Conservation (phyloP, 2,329 filamentous ascomycete species). For the Clarireedia sp. region DNA sequence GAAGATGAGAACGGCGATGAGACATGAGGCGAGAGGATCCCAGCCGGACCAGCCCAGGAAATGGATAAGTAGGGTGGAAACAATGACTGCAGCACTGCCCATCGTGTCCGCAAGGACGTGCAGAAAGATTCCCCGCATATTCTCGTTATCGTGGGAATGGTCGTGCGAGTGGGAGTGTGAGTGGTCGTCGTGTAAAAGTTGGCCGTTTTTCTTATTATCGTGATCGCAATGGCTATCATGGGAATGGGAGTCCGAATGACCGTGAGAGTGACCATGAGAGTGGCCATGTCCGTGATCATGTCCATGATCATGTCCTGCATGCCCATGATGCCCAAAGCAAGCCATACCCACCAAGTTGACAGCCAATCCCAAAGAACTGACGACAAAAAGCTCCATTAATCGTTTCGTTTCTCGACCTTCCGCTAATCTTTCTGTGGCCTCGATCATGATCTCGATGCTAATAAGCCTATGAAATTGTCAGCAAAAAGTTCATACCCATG, state of each 20-base stretch:
- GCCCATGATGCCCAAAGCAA: slow-evolving; percentile 37
- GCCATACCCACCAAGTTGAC: slow-evolving; percentile 86
- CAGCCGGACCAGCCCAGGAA: slow-evolving; percentile 87
- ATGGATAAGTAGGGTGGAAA: slow-evolving; percentile 81
- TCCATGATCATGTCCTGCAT: slow-evolving; percentile 33
- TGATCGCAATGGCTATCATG: slow-evolving; percentile 28
- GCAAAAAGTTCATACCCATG: background rate
- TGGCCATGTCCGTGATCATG: slow-evolving; percentile 20
- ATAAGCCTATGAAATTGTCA: slow-evolving; percentile 57
- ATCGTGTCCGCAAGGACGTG: slow-evolving; percentile 93
- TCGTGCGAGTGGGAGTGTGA: slow-evolving; percentile 7
- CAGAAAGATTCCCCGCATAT: slow-evolving; percentile 96
- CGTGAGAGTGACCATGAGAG: slow-evolving; percentile 30
- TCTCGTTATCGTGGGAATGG: slow-evolving; percentile 66
- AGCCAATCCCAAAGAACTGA: slow-evolving; percentile 75
- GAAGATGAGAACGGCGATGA: slow-evolving; percentile 90
- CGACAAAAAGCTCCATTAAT: slow-evolving; percentile 77
- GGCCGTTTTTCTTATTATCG: slow-evolving; percentile 13
- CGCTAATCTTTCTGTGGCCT: slow-evolving; percentile 80
- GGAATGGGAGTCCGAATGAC: slow-evolving; percentile 22
- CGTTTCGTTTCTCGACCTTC: slow-evolving; percentile 79
- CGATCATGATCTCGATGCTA: slow-evolving; percentile 91
- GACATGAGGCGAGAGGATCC: slow-evolving; percentile 87
- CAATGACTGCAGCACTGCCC: slow-evolving; percentile 88
- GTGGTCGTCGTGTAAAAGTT: slow-evolving; percentile 1